Evolutionary conservation across 2,329 filamentous ascomycete genomes (phyloP).

Genomic region (Boeremia lycopersici): DNA sequence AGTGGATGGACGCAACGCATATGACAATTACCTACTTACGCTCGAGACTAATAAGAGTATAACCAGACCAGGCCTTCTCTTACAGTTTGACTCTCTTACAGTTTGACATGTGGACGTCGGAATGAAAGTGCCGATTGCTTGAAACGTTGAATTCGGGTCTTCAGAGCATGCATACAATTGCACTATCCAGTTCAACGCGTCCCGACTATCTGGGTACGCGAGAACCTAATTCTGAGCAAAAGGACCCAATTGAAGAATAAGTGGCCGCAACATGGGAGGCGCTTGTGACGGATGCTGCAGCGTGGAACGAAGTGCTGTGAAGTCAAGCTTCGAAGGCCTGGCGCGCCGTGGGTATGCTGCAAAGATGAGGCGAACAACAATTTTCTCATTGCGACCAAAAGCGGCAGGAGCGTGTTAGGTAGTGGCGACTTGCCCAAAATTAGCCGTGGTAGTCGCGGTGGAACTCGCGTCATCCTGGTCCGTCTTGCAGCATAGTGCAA

Average conservation of each 20-base stretch:
- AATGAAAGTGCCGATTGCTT: not conserved
- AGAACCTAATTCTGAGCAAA: slow-evolving; percentile 19
- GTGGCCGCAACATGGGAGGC: not conserved
- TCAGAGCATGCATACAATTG: slow-evolving; percentile 10
- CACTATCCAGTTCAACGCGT: slow-evolving; percentile 11
- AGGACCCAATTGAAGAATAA: not conserved
- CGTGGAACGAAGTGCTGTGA: not conserved
- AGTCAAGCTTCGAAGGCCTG: not conserved
- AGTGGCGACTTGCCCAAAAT: slow-evolving; percentile 25
- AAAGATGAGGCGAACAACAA: slow-evolving; percentile 9
- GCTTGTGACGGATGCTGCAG: not conserved
- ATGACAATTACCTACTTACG: not conserved
- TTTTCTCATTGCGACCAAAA: slow-evolving; percentile 16
- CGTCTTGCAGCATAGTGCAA: slow-evolving; percentile 23
- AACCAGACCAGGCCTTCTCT: not conserved
- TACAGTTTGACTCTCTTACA: not conserved
- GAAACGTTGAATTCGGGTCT: not conserved
- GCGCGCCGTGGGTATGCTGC: not conserved
- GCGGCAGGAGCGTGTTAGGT: slow-evolving; percentile 22
- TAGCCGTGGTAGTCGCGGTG: slow-evolving; percentile 22
- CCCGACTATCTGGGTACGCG: slow-evolving; percentile 16
- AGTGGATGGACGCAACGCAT: not conserved
- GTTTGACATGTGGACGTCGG: not conserved
- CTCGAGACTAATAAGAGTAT: not conserved
- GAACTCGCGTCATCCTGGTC: slow-evolving; percentile 26